These are phyloP conservation scores for Eragrostis curvula DNA, from an alignment of 176 grass and related monocot species.

Conservation along the genomic window DNA sequence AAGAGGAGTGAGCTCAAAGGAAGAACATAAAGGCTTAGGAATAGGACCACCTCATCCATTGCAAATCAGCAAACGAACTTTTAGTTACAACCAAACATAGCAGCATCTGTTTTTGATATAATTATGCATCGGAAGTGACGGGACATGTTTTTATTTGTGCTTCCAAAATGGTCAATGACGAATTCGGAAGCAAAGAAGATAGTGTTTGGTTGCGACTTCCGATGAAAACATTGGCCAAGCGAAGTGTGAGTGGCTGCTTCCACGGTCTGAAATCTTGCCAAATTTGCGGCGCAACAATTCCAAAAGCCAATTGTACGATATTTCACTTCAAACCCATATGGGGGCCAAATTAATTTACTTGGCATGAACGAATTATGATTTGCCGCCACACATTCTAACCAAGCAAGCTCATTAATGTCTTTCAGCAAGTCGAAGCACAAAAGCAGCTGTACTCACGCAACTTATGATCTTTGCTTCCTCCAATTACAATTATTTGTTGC, in stretches of 20 bases:
- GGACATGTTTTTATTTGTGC: no score
- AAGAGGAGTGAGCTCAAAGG: constrained; percentile 48
- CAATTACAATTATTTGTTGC: neutral
- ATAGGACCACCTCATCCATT: constrained; percentile 40
- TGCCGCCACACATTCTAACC: neutral
- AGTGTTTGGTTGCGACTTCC: neutral
- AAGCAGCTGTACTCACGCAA: neutral
- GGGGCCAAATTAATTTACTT: neutral
- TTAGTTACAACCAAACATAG: constrained; percentile 16
- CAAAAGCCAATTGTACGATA: no score
- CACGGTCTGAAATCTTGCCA: neutral
- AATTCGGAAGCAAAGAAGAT: neutral
- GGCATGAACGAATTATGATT: neutral
- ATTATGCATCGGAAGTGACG: neutral
- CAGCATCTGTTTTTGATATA: neutral
- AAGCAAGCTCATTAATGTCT: neutral
- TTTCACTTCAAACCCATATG: no score
- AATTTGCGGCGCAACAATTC: neutral
- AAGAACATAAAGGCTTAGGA: constrained; percentile 22
- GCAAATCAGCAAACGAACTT: constrained; percentile 6
- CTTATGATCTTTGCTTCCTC: neutral
- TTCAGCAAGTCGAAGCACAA: neutral
- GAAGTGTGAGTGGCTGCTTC: neutral
- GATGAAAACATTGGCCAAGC: neutral
- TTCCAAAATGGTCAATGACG: neutral